Evolutionary conservation across 1,284 basidiomycete genomes (phyloP).

Genomic region (Puccinia polysora): DNA sequence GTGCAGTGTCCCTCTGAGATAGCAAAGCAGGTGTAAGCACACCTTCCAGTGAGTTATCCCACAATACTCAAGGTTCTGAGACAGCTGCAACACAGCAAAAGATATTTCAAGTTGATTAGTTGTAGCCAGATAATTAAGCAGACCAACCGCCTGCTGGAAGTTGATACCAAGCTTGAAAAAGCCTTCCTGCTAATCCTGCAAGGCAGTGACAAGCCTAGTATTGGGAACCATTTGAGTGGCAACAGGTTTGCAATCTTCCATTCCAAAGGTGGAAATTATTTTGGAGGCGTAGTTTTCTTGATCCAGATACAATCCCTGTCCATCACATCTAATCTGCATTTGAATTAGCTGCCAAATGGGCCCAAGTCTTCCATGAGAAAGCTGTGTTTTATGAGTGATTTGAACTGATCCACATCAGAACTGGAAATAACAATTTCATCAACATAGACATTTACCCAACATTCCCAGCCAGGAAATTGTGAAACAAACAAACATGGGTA

Average conservation of each 20-base stretch:
- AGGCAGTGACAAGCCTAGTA: neutral
- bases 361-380: slow-evolving; percentile 30
- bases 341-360: neutral
- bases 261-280: neutral
- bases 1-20: neutral
- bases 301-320: neutral
- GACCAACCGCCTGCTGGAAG: neutral
- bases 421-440: slow-evolving; percentile 10
- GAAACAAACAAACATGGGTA: slow-evolving; percentile 28
- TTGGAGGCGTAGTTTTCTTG: neutral
- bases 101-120: slow-evolving; percentile 11
- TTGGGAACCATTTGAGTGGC: neutral
- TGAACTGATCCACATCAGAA: slow-evolving; percentile 5
- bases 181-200: neutral
- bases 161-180: neutral
- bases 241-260: neutral
- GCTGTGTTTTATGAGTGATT: neutral
- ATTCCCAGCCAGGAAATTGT: neutral
- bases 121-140: slow-evolving; percentile 11
- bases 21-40: neutral
- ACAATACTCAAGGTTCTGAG: neutral
- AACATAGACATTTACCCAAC: slow-evolving; percentile 15
- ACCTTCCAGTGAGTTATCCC: neutral
- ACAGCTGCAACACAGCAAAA: neutral
- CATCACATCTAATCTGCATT: neutral